Base-by-base conservation (phyloP, 1,139 yeast genomes). In the Nakaseomyces sp. region DNA sequence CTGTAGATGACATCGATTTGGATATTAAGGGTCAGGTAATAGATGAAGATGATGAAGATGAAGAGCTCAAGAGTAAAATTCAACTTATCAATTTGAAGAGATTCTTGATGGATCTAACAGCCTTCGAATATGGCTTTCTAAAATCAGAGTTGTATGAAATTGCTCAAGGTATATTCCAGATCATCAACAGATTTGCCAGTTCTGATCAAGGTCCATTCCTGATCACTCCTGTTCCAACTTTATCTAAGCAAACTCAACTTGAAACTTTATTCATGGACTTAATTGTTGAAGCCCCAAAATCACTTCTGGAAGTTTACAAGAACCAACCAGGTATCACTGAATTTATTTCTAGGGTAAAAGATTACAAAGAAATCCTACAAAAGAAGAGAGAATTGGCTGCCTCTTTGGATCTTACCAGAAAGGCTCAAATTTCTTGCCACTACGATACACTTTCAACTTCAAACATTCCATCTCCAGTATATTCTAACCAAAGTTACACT, bases 161-260 rank as follows among this genome's bases (percentile, higher is more conserved):
- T 7, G 51, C 64, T 6, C 52, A 53, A 31, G 62, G 62, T n/a
- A 56, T 60, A 22, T 59, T 58, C 38, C 50, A 60, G 10, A 44
- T 61, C 9, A 53, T 60, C 41, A 58, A 59, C 39, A 53, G 53
- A 47, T 60, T 60, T 43, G 57, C 60, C 1, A 52, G 50, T 13
- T 61, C 56, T 38, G 64, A 59, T 22, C 61, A 59, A 45, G 59
- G 61, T 13, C 60, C 63, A n/a, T 53, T 60, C 29, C 45, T 60
- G 37, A 55, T 54, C 43, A 48, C 61, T 5, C 64, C 65, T 17
- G 43, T 47, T 24, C 54, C 61, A n/a, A 45, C 60, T 7, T 28
- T 54, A 4, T 45, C 53, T 2, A 53, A 54, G 43, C 60, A 57
- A 44, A 50, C 54, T 26, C 51, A 51, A 44, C 43, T 59, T 17